Evolutionary conservation across 768 basidiomycete genomes (phyloP).

Genomic region (Suillus alpinus): DNA sequence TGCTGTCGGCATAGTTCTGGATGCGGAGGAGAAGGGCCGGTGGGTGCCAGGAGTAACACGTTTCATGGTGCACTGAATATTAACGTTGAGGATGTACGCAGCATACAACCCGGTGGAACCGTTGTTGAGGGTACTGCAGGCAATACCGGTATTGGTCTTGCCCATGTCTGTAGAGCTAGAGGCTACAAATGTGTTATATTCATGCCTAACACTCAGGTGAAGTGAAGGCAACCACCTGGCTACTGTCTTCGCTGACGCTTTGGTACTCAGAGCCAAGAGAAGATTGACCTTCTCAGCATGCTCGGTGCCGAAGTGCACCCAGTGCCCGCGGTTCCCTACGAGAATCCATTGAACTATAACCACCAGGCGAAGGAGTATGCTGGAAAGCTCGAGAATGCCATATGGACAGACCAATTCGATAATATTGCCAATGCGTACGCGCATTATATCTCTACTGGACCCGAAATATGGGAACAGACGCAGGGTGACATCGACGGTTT

Average conservation of each 20-base stretch:
- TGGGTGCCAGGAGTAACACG: constrained; percentile 38
- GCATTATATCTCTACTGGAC: constrained; percentile 90
- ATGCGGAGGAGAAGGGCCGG: constrained; percentile 85
- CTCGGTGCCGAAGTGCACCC: constrained; percentile 95
- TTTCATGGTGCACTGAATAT: not conserved
- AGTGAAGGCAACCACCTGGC: constrained; percentile 24
- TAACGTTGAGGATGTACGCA: constrained; percentile 21
- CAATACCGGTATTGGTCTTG: constrained; percentile 95
- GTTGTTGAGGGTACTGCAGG: constrained; percentile 98
- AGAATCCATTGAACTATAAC: constrained; percentile 95
- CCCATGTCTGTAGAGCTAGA: constrained; percentile 87
- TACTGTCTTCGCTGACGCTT: not conserved
- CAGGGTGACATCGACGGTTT: constrained; percentile 82
- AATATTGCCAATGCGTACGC: constrained; percentile 88
- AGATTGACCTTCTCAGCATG: constrained; percentile 96
- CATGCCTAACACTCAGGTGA: constrained; percentile 93
- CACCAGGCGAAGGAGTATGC: constrained; percentile 95
- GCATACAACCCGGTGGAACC: constrained; percentile 90
- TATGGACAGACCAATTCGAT: constrained; percentile 99
- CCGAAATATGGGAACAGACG: constrained; percentile 95
- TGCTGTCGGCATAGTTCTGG: constrained; percentile 80
- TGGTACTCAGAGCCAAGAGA: constrained; percentile 80
- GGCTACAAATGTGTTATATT: constrained; percentile 99
- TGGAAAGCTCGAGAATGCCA: constrained; percentile 65
- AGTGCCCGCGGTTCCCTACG: constrained; percentile 95